Base-by-base conservation (phyloP, 768 basidiomycete species). In the Agaricus bisporus region DNA sequence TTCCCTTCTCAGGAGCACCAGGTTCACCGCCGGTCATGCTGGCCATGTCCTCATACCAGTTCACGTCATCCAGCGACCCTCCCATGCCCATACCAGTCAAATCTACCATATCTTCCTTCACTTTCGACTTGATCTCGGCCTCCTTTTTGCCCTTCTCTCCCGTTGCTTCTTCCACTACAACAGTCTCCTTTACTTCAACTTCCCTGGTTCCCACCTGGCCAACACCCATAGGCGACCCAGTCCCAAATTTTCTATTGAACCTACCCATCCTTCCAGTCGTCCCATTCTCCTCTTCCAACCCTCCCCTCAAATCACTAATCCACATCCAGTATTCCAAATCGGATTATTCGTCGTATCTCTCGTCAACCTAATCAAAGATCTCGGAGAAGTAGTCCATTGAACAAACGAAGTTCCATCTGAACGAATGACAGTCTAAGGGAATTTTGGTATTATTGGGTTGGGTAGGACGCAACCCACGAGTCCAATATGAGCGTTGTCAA, bases 331-430 rank as follows among this genome's bases (percentile, higher is more conserved):
- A 63, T 90, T 88, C 87, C 88, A 97, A 5, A 91, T 68, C 1
- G 93, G 89, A 61, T 93, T 85, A 66, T 93, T 97, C 15, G 88
- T 90, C 47, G 89, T 85, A 62, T 95, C 93, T 39, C 92, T 83
- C 17, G 92, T 89, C 44, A 95, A 75, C 36, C 84, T 80, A 43
- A 91, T 79, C 36, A 80, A 67, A 3, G 86, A 85, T 5, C 83
- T 84, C 0, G 94, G 93, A 0, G 92, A 91, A 1, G 93, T 95
- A 11, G 88, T 91, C 80, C 86, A 88, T 60, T 94, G 89, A 4
- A 80, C 83, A 66, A 91, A 92, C 1, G 88, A 89, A 25, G 89
- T 87, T 10, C 94, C 93, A 70, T 95, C 94, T 0, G 91, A 84
- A 59, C 89, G 84, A 54, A 91, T 78, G 56, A 95, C 88, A 58